phyloP scores from a whole-genome alignment of 2,329 filamentous ascomycete genomes.

The Graphilbum sp. region DNA sequence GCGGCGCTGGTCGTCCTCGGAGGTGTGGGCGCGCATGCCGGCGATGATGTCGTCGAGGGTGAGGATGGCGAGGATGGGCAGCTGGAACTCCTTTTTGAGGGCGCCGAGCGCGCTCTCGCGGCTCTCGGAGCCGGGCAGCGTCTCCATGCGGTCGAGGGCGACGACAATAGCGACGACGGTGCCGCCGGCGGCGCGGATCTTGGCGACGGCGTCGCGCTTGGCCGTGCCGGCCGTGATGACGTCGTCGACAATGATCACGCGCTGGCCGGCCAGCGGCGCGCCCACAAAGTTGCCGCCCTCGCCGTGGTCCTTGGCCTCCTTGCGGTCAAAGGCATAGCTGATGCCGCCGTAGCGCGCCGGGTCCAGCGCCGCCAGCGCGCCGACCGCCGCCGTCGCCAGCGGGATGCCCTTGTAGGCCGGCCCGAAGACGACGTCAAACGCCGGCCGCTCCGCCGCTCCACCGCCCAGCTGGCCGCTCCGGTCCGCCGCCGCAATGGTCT shows the following conservation, averaged over 20 bases:
- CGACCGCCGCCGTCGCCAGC: conserved; percentile 52
- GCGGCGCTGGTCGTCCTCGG: conserved; percentile 43
- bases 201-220: conserved; percentile 78
- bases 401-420: conserved; percentile 97
- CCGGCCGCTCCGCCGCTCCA: neutral
- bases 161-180: conserved; percentile 76
- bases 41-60: conserved; percentile 71
- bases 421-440: conserved; percentile 75
- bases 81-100: conserved; percentile 64
- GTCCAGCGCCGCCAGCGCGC: conserved; percentile 21
- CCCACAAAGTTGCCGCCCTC: conserved; percentile 91
- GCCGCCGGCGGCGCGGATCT: conserved; percentile 76
- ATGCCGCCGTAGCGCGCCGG: conserved; percentile 39
- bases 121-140: conserved; percentile 45
- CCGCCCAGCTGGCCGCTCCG: conserved; percentile 4
- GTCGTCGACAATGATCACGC: conserved; percentile 83
- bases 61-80: conserved; percentile 71
- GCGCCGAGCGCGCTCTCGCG: conserved; percentile 72
- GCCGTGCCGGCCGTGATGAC: conserved; percentile 93
- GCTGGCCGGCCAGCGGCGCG: conserved; percentile 67
- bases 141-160: conserved; percentile 76
- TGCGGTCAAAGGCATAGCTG: conserved; percentile 86
- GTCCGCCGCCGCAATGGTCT: conserved; percentile 27
- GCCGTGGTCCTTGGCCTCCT: conserved; percentile 91
- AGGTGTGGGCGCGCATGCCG: conserved; percentile 45